Conservation (phyloP, 176 grass and related monocot species). For the maize (Zea mays) region Zm-B73-REFERENCE-NAM-5.0 NC_050096.1:232050501-232051000, state of each 20-base stretch:
- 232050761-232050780: constrained; percentile 26
- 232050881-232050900: constrained; percentile 66
- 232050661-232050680: not conserved
- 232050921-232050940: not conserved
- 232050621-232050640: not conserved
- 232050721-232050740: not conserved
- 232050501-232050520: no score
- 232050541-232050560: no score
- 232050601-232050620: no score
- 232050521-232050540: no score
- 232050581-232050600: no score
- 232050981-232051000: constrained; percentile 49
- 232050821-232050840: not conserved
- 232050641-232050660: not conserved
- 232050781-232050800: constrained; percentile 61
- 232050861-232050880: constrained; percentile 74
- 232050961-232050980: constrained; percentile 43
- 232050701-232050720: not conserved
- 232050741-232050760: constrained; percentile 15
- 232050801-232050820: not conserved
- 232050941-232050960: not conserved
- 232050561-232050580: no score
- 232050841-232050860: constrained; percentile 51
- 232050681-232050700: constrained; percentile 9
- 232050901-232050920: not conserved